A percentile compares a stretch with the other conserved stretches of the same genome.
phyloP scores from a whole-genome alignment of 108 stramenopile species.

The Aurantiochytrium sp. region DNA sequence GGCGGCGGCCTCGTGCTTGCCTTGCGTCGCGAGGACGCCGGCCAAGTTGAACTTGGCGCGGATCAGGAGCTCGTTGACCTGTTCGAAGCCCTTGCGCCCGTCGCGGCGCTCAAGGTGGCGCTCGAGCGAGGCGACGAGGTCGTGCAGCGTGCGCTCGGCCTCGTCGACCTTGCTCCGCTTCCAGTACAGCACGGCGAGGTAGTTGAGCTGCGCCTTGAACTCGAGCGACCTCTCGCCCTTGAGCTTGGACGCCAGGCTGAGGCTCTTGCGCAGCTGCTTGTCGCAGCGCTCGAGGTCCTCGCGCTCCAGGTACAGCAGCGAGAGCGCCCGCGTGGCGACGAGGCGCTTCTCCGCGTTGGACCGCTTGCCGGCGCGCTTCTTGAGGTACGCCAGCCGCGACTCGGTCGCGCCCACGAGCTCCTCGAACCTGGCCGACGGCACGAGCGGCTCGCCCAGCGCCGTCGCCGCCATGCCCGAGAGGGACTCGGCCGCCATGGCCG shows the following conservation, averaged over 20 bases:
- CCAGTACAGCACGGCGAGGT: slow-evolving; percentile 2
- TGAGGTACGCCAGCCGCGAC: neutral
- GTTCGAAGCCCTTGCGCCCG: neutral
- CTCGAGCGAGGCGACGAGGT: neutral
- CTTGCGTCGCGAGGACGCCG: neutral
- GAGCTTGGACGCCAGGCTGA: neutral
- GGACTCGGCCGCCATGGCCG: no score
- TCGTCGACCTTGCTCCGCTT: neutral
- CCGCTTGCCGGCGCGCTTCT: neutral
- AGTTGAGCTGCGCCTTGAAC: slow-evolving; percentile 5
- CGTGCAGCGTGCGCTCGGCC: neutral
- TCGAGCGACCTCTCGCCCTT: slow-evolving; percentile 10
- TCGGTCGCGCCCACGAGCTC: neutral
- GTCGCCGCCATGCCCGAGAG: neutral
- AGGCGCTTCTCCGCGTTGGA: neutral
- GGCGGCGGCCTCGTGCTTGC: neutral
- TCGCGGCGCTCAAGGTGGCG: neutral
- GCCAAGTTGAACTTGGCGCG: neutral
- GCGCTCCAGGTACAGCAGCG: slow-evolving; percentile 3
- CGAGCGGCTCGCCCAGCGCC: slow-evolving; percentile 17
- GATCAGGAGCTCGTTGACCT: neutral
- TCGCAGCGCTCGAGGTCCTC: neutral
- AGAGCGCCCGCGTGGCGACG: neutral
- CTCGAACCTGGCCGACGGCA: neutral
- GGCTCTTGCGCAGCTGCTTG: neutral